phyloP scores from a whole-genome alignment of 768 basidiomycete genomes.

The Chalciporus chontae region DNA sequence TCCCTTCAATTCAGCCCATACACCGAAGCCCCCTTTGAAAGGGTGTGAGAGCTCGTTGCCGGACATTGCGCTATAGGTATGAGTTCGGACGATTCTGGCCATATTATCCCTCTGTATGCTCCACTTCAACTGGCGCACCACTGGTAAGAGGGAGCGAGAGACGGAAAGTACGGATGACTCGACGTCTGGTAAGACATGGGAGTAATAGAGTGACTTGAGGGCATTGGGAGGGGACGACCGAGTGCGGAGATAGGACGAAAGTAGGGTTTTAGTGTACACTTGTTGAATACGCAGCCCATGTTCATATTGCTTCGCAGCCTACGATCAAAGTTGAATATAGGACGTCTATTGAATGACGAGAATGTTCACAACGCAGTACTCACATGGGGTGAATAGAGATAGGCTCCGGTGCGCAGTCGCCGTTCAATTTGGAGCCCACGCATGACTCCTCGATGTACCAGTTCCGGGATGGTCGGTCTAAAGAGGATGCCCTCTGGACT shows the following conservation, averaged over 20 bases:
- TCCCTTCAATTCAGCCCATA: slow-evolving; percentile 58
- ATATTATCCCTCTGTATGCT: slow-evolving; percentile 60
- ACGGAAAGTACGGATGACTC: slow-evolving; percentile 55
- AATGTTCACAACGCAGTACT: slow-evolving; percentile 8
- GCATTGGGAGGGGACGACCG: slow-evolving; percentile 37
- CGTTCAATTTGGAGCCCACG: slow-evolving; percentile 64
- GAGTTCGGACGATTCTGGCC: slow-evolving; percentile 51
- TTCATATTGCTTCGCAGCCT: slow-evolving; percentile 72
- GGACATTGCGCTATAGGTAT: slow-evolving; percentile 30
- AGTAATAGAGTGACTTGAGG: slow-evolving; percentile 45
- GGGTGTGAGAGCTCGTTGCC: slow-evolving; percentile 14
- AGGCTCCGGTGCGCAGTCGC: slow-evolving; percentile 61
- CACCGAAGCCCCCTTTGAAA: slow-evolving; percentile 37
- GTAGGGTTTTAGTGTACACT: slow-evolving; percentile 45
- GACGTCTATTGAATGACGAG: neutral
- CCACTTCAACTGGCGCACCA: slow-evolving; percentile 69
- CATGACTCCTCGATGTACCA: slow-evolving; percentile 68
- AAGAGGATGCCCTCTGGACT: slow-evolving; percentile 53
- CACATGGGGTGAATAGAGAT: slow-evolving; percentile 62
- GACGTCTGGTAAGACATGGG: slow-evolving; percentile 59
- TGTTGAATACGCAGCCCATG: slow-evolving; percentile 51
- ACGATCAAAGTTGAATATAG: slow-evolving; percentile 11
- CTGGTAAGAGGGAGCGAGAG: slow-evolving; percentile 59
- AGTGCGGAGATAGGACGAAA: slow-evolving; percentile 53
- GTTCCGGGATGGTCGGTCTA: slow-evolving; percentile 62